A percentile compares a stretch with the other conserved stretches of the same genome.
Conservation (phyloP, 345 rosid species). For the Eucalyptus pauciflora region DNA sequence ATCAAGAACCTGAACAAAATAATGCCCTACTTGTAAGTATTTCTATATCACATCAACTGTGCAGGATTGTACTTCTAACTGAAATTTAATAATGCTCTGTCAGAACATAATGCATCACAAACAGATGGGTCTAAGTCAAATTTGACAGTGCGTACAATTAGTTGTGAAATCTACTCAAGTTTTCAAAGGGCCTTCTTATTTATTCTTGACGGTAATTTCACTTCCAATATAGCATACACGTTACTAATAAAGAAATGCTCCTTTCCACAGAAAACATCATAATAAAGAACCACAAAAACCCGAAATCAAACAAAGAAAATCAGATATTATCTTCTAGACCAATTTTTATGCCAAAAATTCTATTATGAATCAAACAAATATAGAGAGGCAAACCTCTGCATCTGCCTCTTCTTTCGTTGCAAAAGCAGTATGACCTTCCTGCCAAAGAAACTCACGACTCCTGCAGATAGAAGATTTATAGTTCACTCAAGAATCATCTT, state of each 20-base stretch:
- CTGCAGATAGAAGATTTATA: conserved; percentile 19
- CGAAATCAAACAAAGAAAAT: neutral
- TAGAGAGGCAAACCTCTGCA: conserved; percentile 42
- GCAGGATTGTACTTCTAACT: neutral
- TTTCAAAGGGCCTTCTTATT: neutral
- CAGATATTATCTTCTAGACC: neutral
- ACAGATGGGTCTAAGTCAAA: neutral
- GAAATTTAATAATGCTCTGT: neutral
- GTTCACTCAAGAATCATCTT: neutral
- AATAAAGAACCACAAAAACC: neutral
- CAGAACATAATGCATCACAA: neutral
- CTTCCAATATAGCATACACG: neutral
- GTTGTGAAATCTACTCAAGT: neutral
- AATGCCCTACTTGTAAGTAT: neutral
- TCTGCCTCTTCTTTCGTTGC: conserved; percentile 86
- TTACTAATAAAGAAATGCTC: neutral
- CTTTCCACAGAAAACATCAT: neutral
- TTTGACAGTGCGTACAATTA: neutral
- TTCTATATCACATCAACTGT: neutral
- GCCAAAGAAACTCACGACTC: conserved; percentile 99
- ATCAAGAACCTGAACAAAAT: conserved; percentile 39
- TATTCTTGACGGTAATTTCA: neutral
- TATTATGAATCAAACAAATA: neutral
- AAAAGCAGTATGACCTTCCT: conserved; percentile 98
- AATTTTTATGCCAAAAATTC: neutral